These are phyloP conservation scores for Fusarium staphyleae DNA, from an alignment of 2,329 filamentous ascomycete genomes.

Conservation along the genomic window DNA sequence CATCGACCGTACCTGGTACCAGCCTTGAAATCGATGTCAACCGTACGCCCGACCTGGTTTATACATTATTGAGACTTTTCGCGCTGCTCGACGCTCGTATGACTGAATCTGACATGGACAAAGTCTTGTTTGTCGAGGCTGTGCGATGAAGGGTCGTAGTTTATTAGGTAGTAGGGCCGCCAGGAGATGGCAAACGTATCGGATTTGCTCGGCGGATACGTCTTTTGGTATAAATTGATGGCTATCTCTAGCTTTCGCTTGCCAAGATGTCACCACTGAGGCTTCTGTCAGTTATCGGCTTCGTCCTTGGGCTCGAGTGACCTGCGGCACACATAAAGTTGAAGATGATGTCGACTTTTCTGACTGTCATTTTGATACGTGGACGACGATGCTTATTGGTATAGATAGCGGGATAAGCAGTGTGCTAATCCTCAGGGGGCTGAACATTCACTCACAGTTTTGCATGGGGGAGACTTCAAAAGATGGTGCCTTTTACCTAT, in stretches of 20 bases:
- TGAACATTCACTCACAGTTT: too few species aligned
- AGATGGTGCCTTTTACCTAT: too few species aligned
- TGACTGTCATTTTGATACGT: slow-evolving; percentile 1
- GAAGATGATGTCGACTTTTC: slow-evolving; percentile 40
- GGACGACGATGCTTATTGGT: too few species aligned
- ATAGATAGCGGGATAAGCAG: too few species aligned
- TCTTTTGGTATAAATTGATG: slow-evolving; percentile 49
- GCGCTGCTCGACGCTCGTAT: slow-evolving; percentile 39
- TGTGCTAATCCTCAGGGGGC: too few species aligned
- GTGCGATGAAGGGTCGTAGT: slow-evolving; percentile 35
- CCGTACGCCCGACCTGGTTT: slow-evolving; percentile 40
- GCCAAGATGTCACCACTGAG: slow-evolving; percentile 51
- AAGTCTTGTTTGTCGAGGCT: slow-evolving; percentile 38
- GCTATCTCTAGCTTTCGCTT: slow-evolving; percentile 48
- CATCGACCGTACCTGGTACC: slow-evolving; percentile 40
- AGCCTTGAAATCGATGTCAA: slow-evolving; percentile 46
- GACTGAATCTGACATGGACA: slow-evolving; percentile 32
- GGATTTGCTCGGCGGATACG: slow-evolving; percentile 47
- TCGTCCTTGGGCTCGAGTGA: neutral
- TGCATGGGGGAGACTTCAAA: too few species aligned
- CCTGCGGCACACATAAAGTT: slow-evolving; percentile 45
- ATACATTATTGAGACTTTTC: slow-evolving; percentile 39
- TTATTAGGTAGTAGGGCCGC: slow-evolving; percentile 49
- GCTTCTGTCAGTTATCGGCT: neutral
- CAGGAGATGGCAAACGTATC: slow-evolving; percentile 48